Base-by-base conservation (phyloP, 2,329 filamentous ascomycete species). In the Colletotrichum tamarilloi region DNA sequence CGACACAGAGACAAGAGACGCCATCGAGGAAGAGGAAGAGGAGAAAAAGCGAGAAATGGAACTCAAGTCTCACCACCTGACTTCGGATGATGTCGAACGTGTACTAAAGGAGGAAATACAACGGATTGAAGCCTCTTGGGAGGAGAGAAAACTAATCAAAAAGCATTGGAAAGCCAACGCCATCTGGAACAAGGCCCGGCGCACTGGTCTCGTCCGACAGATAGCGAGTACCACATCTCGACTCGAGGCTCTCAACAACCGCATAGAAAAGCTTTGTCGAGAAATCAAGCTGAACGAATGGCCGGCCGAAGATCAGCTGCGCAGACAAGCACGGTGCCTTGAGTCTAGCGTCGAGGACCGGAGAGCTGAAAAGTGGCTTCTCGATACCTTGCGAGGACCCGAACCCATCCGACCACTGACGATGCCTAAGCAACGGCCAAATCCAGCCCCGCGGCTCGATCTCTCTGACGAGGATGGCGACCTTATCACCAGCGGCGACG, bases 291-390 rank as follows among this genome's bases (percentile, higher is more conserved):
- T 79, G 1, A 82, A 87, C 19, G 79, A 85, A 35, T 94, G 92
- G 89, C 80, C 82, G 12, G 88, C 84, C 8, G 82, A 84, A 26
- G 77, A 81, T 1, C 86, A 91, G 16, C 79, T 97, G 16, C 82
- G 85, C 30, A 83, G 81, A 6, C 89, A 91, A 76, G 91, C 91
- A 62, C 81, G 83, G 12, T 87, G 83, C 46, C 83, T 97, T 67
- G 91, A 96, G 72, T 83, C 85, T 5, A 94, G 87, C 4, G 82
- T 98, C 1, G 87, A 89, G 46, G 88, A 93, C 67, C 88, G 89
- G 62, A 84, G 92, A 77, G 81, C 89, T 52, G 79, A 87, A 9
- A 77, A 79, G 8, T 92, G 89, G 89, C 79, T 84, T 3, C 83
- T 88, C n/a, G 75, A 80, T 7, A 76, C 88, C 28, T 81, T 91